These are phyloP conservation scores for Fomes fomentarius DNA, from an alignment of 1,284 basidiomycete genomes.

Conservation along the genomic window DNA sequence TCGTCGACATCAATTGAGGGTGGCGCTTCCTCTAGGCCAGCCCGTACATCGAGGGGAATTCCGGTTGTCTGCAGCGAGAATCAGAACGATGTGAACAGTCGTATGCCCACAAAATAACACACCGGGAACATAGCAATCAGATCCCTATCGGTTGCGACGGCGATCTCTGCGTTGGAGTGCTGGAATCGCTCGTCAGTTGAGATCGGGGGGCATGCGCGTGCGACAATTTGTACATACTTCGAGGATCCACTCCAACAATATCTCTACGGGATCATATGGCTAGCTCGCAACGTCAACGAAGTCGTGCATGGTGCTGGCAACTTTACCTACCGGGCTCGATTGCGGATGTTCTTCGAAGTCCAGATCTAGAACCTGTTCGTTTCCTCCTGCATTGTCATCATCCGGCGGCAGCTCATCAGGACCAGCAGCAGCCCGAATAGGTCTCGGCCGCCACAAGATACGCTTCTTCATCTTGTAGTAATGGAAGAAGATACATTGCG, in stretches of 20 bases:
- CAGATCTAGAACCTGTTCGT: background rate
- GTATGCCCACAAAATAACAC: background rate
- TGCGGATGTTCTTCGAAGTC: slow-evolving; percentile 1
- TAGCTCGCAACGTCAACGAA: background rate
- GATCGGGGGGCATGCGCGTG: background rate
- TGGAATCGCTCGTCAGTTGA: background rate
- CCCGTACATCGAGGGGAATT: slow-evolving; percentile 1
- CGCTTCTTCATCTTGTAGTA: slow-evolving; percentile 19
- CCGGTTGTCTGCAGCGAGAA: background rate
- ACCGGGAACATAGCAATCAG: slow-evolving; percentile 5
- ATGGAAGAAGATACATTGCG: slow-evolving; percentile 16
- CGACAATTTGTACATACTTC: background rate
- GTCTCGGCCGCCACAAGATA: background rate
- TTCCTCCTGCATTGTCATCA: background rate
- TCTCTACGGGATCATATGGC: slow-evolving; percentile 9
- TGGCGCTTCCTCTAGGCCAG: background rate
- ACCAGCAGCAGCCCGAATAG: slow-evolving; percentile 5
- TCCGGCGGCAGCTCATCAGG: slow-evolving; percentile 7
- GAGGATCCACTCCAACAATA: slow-evolving; percentile 15
- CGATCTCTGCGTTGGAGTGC: slow-evolving; percentile 6
- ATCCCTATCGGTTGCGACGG: slow-evolving; percentile 7
- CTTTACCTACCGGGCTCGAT: background rate
- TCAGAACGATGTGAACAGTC: background rate
- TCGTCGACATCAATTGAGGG: slow-evolving; percentile 13
- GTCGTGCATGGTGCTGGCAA: no score